Conservation (phyloP, 345 rosid species). For the Populus pruinosa region DNA sequence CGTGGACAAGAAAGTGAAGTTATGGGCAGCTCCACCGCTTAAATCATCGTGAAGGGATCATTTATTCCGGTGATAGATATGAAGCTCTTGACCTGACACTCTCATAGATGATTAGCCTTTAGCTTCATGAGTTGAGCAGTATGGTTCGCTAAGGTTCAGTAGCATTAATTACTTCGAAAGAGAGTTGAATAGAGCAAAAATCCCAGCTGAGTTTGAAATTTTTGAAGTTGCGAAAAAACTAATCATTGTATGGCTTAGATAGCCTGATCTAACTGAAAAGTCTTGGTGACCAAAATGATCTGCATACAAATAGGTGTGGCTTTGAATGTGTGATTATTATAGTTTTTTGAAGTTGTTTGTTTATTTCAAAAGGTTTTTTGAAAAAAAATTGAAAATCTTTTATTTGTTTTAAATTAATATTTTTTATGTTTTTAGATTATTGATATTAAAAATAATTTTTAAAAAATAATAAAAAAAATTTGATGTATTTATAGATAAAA, state of each 20-base stretch:
- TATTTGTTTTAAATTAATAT: too few species aligned
- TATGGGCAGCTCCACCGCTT: slow-evolving; percentile 72
- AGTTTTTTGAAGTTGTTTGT: too few species aligned
- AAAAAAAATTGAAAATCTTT: too few species aligned
- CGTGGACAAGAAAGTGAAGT: slow-evolving; percentile 84
- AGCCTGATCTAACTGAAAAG: background rate
- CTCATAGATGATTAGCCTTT: background rate
- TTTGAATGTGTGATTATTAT: background rate
- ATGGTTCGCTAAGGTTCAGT: background rate
- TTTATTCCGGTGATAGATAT: background rate
- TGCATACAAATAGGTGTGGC: background rate
- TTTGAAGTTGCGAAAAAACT: background rate
- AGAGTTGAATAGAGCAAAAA: background rate
- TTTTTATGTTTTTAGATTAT: too few species aligned
- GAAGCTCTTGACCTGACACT: slow-evolving; percentile 8
- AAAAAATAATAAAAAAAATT: too few species aligned
- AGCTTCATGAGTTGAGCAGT: background rate
- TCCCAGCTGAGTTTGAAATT: background rate
- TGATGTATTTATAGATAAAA: too few species aligned
- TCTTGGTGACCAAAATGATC: background rate
- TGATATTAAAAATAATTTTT: too few species aligned
- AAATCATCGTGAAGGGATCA: slow-evolving; percentile 8
- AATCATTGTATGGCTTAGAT: background rate
- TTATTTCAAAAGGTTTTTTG: too few species aligned
- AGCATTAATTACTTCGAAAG: background rate